Base-by-base conservation (phyloP, 2,329 filamentous ascomycete genomes). In the Pseudocercospora musae region DNA sequence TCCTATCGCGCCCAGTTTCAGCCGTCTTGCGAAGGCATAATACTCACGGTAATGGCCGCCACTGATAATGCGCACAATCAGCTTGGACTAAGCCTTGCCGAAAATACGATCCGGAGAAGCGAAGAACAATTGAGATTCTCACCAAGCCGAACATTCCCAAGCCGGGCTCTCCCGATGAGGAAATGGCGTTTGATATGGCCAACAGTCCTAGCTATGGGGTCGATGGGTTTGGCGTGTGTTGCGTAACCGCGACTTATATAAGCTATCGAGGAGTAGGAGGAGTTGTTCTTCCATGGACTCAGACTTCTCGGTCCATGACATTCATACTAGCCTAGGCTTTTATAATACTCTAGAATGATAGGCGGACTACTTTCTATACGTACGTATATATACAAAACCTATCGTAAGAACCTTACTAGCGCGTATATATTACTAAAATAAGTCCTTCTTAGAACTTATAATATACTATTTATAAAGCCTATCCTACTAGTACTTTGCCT, bases 51-150 rank as follows among this genome's bases (percentile, higher is more conserved):
- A 0, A 65, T 81, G 1, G 74, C 75, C 0, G 76, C 77, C 4
- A 76, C 74, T 21, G 75, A 77, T 6, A 79, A 83, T 52, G 71
- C 79, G 48, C 73, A 73, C 0, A 80, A 75, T 0, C 78, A 82
- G 58, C 72, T 76, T 23, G 80, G 82, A 40, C 69, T 81, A 0
- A 66, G 76, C 20, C 65, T 75, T 42, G 76, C 78, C 60, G 74
- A 74, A 21, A 62, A 71, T 59, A 62, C 15, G 77, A 79, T 58
- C 18, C 44, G 1, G 40, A 57, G 1, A 71, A 71, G 8, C 23
- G 53, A 3, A 60, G 74, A 7, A 77, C 74, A 1, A 50, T 77
- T 18, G 74, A 74, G 2, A 67, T 77, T 2, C 62, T 77, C 31
- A 76, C 75, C 1, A 77, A 75, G 57, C 73, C 72, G 1, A 72